Percentiles rank a stretch among this genome's conserved stretches.
phyloP scores from a whole-genome alignment of 2,329 filamentous ascomycete genomes.

The Neospermospora avenae region DNA sequence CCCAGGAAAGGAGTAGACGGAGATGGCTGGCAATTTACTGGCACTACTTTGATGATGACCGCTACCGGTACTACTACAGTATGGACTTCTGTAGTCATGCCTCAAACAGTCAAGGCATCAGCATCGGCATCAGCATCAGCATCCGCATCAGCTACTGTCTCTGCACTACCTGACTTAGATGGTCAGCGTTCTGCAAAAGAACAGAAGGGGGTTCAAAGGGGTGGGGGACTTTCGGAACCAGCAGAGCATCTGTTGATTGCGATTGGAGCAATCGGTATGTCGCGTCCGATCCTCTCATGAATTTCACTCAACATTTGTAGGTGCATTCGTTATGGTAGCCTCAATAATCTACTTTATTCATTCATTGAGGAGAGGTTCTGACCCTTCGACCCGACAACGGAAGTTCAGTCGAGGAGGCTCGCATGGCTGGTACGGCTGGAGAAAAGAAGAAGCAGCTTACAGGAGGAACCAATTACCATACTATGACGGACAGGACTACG shows the following conservation, averaged over 20 bases:
- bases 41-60: conserved; percentile 6
- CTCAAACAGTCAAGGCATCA: conserved; percentile 4
- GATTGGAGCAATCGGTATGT: conserved; percentile 31
- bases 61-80: background rate
- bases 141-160: background rate
- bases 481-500: conserved; percentile 18
- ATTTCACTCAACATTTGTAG: conserved; percentile 18
- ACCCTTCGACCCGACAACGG: conserved; percentile 16
- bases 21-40: background rate
- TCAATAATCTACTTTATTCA: conserved; percentile 29
- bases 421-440: conserved; percentile 30
- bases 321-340: conserved; percentile 31
- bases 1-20: conserved; percentile 23
- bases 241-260: conserved; percentile 31
- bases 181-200: background rate
- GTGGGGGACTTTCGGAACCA: conserved; percentile 21
- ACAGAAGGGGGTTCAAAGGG: background rate
- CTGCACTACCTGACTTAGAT: conserved; percentile 3
- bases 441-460: conserved; percentile 17
- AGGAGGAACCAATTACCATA: conserved; percentile 22
- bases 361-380: conserved; percentile 21
- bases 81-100: conserved; percentile 8
- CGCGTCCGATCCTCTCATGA: background rate
- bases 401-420: conserved; percentile 25
- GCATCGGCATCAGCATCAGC: conserved; percentile 1